Conservation (phyloP, 2,329 filamentous ascomycete genomes). For the Fusarium sp. region DNA sequence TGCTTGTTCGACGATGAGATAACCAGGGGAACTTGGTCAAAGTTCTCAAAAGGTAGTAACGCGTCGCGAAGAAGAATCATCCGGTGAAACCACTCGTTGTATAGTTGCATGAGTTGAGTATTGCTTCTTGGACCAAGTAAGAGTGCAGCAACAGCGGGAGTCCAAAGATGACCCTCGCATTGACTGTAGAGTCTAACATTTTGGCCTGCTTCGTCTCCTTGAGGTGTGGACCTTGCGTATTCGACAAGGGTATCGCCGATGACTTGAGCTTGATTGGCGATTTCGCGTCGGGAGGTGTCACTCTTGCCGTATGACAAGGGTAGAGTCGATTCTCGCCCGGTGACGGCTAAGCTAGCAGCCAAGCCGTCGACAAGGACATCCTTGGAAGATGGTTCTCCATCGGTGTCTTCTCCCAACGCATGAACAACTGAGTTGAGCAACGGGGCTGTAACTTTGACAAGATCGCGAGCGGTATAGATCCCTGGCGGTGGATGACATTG, state of each 20-base stretch:
- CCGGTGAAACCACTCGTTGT: not conserved
- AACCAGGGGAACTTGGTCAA: not conserved
- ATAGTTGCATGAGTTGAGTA: not conserved
- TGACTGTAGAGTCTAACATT: not conserved
- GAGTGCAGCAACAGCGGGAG: not conserved
- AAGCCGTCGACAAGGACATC: not conserved
- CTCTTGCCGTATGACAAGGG: not conserved
- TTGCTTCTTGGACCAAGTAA: not conserved
- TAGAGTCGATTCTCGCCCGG: not conserved
- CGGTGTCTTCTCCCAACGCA: not conserved
- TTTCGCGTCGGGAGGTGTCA: not conserved
- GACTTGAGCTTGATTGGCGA: not conserved
- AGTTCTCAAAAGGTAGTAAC: not conserved
- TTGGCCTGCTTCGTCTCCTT: not conserved
- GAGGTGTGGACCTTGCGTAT: not conserved
- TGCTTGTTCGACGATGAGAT: not conserved
- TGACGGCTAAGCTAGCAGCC: not conserved
- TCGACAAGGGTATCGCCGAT: not conserved
- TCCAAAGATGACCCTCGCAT: not conserved
- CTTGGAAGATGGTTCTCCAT: not conserved
- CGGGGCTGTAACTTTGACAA: not conserved
- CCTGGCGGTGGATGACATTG: not conserved
- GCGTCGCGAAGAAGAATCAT: not conserved
- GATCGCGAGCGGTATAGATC: not conserved
- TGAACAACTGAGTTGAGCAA: not conserved